phyloP scores from a whole-genome alignment of 202 grass and related monocot species.

The Miscanthus sacchariflorus region DNA sequence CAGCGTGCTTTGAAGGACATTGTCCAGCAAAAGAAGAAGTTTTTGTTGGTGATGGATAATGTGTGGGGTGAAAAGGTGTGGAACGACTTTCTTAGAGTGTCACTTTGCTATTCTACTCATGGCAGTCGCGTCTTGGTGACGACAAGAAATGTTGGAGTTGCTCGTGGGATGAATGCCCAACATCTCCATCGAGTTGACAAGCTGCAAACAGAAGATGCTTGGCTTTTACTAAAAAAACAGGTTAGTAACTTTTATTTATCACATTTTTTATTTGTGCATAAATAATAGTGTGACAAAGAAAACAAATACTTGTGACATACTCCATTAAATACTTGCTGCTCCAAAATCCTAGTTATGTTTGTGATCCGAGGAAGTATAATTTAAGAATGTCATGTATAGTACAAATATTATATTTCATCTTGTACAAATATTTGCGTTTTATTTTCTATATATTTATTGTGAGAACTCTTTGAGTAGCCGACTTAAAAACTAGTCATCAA shows the following conservation, averaged over 20 bases:
- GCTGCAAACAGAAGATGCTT: not conserved
- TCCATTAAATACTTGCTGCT: no score
- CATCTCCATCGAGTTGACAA: not conserved
- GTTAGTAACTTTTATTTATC: not conserved
- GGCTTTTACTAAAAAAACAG: constrained; percentile 18
- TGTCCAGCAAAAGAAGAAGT: not conserved
- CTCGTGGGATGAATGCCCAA: not conserved
- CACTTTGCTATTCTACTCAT: not conserved
- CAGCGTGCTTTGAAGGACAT: not conserved
- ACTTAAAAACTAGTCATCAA: no score
- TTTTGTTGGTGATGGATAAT: constrained; percentile 45
- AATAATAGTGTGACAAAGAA: no score
- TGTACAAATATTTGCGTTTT: no score
- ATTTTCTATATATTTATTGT: no score
- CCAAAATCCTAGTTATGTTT: no score
- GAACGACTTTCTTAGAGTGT: not conserved
- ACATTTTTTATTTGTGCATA: not conserved
- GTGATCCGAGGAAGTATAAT: no score
- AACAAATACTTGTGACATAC: no score
- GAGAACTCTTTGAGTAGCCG: no score
- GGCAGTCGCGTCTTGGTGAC: constrained; percentile 27
- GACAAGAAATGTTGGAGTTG: constrained; percentile 18
- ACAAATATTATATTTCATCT: no score
- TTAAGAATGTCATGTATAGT: no score
- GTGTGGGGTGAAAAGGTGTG: constrained; percentile 40